A percentile compares a stretch with the other conserved stretches of the same genome.
These are phyloP conservation scores for Xerophyta viscosa DNA, from an alignment of 106 monocot species.

Conservation along the genomic window DNA sequence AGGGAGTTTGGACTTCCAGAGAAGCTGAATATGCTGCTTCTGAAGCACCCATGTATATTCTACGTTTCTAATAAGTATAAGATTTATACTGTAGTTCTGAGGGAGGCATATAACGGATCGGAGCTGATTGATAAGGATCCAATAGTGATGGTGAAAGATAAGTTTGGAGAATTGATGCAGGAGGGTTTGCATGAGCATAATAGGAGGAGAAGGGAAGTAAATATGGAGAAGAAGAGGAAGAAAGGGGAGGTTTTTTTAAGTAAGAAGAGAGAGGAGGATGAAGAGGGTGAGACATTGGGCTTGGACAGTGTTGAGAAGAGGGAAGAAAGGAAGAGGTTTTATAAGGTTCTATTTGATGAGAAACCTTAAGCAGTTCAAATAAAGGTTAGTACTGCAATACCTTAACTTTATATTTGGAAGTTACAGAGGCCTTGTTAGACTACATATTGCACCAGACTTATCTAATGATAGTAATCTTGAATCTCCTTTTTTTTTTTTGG, in stretches of 20 bases:
- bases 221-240: conserved; percentile 90
- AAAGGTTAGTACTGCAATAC: neutral
- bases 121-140: conserved; percentile 77
- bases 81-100: conserved; percentile 79
- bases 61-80: conserved; percentile 92
- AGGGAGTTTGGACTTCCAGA: conserved; percentile 80
- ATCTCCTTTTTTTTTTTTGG: too few relatives aligned
- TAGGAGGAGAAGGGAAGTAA: conserved; percentile 42
- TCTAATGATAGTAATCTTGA: too few relatives aligned
- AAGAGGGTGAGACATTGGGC: conserved; percentile 20
- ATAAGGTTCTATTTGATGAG: conserved; percentile 72
- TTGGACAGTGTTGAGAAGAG: conserved; percentile 26
- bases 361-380: conserved; percentile 18
- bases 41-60: conserved; percentile 84
- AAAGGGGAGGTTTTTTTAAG: conserved; percentile 50
- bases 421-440: too few relatives aligned
- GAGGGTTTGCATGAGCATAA: conserved; percentile 94
- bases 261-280: conserved; percentile 19
- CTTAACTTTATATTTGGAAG: too few relatives aligned
- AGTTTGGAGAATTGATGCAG: conserved; percentile 94
- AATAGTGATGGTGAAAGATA: conserved; percentile 75
- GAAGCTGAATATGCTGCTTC: conserved; percentile 41
- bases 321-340: conserved; percentile 88
- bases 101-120: conserved; percentile 76
- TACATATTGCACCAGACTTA: too few relatives aligned